Evolutionary conservation across 148 eudicot species (phyloP), one percentile per base, ranked within the genome.

Genomic region (Heliosperma pusillum): DNA sequence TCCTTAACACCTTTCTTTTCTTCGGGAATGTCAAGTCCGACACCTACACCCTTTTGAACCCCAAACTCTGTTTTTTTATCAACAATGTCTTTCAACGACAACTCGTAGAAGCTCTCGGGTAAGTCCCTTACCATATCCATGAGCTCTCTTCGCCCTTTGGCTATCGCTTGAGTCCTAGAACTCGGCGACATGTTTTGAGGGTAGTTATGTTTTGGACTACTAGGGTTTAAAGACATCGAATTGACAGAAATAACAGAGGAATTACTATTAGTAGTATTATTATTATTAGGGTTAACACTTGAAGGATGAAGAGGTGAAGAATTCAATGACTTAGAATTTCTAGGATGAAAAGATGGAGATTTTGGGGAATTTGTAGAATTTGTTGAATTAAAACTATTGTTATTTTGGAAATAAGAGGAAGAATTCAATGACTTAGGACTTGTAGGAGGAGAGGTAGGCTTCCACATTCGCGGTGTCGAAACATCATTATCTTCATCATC

Each of bases 61-160:
- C 72, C 81, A 11, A 42, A 42, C 9, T 70, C 72, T 0, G 75
- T 40, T 17, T 71, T 79, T 30, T 86, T 71, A 17, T 92, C 93
- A 3, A 92, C 97, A 3, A 92, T 78, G 76, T 92, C 97, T 44
- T 74, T 89, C 70, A 92, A 70, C 0, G 97, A 89, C 7, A 92
- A 86, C 81, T 92, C 97, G 36, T 90, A 92, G 45, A 80, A 83
- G 0, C 91, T 82, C 77, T 92, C 96, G 6, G 97, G 97, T 81
- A 92, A 83, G 86, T 78, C 88, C 73, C 85, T 81, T 3, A 90
- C 88, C 91, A 90, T 90, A 25, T 92, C 97, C 97, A 92, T 92
- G 6, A 92, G 76, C 83, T 92, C 97, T 79, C 72, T 77, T 27
- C 93, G 83, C 11, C 96, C 96, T 69, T 84, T 86, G 16, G 91